Conservation (phyloP, 805 yeast species). For the Candida xiaguanensis region DNA sequence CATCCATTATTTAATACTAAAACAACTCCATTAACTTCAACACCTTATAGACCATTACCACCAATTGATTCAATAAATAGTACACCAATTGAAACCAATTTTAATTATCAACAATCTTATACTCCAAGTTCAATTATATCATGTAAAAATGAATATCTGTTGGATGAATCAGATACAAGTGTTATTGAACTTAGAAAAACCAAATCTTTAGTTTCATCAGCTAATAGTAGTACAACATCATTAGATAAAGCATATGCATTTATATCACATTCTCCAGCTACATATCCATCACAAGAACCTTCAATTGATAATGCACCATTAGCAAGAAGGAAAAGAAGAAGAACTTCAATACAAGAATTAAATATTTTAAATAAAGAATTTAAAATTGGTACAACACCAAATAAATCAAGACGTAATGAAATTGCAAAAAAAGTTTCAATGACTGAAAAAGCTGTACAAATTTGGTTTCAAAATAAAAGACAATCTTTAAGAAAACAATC, state of each 20-base stretch:
- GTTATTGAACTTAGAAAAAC: constrained; percentile 6
- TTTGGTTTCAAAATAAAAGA: constrained; percentile 97
- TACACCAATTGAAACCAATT: constrained; percentile 10
- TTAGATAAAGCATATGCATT: constrained; percentile 61
- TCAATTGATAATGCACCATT: constrained; percentile 84
- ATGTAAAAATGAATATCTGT: constrained; percentile 4
- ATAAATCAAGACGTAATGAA: constrained; percentile 66
- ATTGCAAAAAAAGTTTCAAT: constrained; percentile 80
- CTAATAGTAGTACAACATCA: constrained; percentile 11
- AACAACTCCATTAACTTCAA: constrained; percentile 1
- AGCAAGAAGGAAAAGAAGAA: constrained; percentile 91
- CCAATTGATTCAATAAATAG: constrained; percentile 18
- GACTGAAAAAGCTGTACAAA: constrained; percentile 98
- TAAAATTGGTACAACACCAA: constrained; percentile 73
- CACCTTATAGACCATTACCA: constrained; percentile 18
- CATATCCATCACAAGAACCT: constrained; percentile 81
- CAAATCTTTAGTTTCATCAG: constrained; percentile 5
- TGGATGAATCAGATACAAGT: constrained; percentile 8
- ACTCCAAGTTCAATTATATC: constrained; percentile 6
- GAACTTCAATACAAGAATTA: constrained; percentile 88
- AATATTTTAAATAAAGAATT: constrained; percentile 80
- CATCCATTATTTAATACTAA: constrained; percentile 8
- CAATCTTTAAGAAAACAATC: constrained; percentile 65
- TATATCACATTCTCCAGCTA: constrained; percentile 87
- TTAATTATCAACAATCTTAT: background rate